Base-by-base conservation (phyloP, 768 basidiomycete genomes). In the Suillus spraguei region DNA sequence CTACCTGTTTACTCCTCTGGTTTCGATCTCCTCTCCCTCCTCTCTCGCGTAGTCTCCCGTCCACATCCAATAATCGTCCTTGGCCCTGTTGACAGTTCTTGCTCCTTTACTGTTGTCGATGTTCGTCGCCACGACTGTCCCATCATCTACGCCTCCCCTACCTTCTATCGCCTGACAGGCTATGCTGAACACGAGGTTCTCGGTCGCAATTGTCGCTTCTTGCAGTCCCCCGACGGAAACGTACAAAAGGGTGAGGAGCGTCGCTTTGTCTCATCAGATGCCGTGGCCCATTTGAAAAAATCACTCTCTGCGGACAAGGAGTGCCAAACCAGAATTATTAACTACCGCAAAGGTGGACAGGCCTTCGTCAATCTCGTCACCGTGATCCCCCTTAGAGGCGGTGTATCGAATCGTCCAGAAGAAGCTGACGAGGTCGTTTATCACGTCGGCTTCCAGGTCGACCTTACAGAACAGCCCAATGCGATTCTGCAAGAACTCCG, bases 391-490 rank as follows among this genome's bases (percentile, higher is more conserved):
- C 84, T 98, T 63, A 73, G 81, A 0, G 93, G 90, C 9, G 92
- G 86, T 63, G 79, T 69, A 63, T 67, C 62, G 76, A 82, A 72
- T 70, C 67, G 36, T 47, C 77, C 66, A 66, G 82, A 86, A 49
- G 89, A 87, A 66, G 82, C 82, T 42, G 85, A 87, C 60, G 90
- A 96, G 52, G 82, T 92, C 46, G 87, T 86, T 10, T 97, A 91
- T 72, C 90, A 93, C 69, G 89, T 99, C 59, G 97, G 97, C 1
- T 99, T 99, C 81, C 95, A 99, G 77, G 91, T 97, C 61, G 94
- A 98, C 76, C 80, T 99, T 56, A 87, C 88, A 20, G 87, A 90
- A 69, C 94, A 96, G 77, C 95, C 94, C 3, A 87, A 87, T 67
- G 86, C 86, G 2, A 95, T 97, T 64, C 77, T 95, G 60, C 84